phyloP scores from a whole-genome alignment of 108 stramenopile genomes.

The Discostella stelligeroides region DNA sequence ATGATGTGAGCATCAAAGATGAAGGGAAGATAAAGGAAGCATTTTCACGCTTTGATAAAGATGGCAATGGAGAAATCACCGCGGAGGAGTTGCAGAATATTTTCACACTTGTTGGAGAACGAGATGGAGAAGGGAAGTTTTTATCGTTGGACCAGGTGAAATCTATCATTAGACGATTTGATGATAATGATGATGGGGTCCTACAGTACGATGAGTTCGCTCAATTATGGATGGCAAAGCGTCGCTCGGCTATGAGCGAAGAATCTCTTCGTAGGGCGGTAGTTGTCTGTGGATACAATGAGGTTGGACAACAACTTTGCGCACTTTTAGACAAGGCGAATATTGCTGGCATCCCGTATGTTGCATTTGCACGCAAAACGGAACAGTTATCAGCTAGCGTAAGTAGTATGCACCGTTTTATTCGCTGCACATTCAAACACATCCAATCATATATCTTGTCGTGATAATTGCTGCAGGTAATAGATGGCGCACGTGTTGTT shows the following conservation, averaged over 20 bases:
- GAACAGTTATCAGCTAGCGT: constrained; percentile 57
- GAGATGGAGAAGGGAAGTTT: constrained; percentile 54
- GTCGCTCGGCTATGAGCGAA: constrained; percentile 47
- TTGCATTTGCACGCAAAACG: constrained; percentile 65
- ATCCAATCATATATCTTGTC: not conserved
- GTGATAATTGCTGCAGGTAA: not conserved
- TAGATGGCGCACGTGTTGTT: constrained; percentile 62
- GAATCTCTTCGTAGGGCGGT: constrained; percentile 50
- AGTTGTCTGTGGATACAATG: constrained; percentile 63
- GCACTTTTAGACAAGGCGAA: constrained; percentile 41
- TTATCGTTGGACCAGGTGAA: constrained; percentile 54
- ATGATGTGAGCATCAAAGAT: constrained; percentile 55
- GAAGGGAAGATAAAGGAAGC: constrained; percentile 59
- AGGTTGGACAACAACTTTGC: constrained; percentile 50
- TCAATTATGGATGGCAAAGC: constrained; percentile 54
- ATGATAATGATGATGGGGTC: constrained; percentile 46
- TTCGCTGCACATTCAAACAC: constrained; percentile 29
- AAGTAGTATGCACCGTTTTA: not conserved
- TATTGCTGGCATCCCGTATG: constrained; percentile 49
- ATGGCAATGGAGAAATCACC: constrained; percentile 68
- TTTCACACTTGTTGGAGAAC: constrained; percentile 48
- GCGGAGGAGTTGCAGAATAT: constrained; percentile 51
- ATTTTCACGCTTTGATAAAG: constrained; percentile 66
- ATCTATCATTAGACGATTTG: constrained; percentile 45
- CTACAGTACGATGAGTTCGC: constrained; percentile 55